phyloP scores from a whole-genome alignment of 2,329 filamentous ascomycete species.

The Penicillium palitans region DNA sequence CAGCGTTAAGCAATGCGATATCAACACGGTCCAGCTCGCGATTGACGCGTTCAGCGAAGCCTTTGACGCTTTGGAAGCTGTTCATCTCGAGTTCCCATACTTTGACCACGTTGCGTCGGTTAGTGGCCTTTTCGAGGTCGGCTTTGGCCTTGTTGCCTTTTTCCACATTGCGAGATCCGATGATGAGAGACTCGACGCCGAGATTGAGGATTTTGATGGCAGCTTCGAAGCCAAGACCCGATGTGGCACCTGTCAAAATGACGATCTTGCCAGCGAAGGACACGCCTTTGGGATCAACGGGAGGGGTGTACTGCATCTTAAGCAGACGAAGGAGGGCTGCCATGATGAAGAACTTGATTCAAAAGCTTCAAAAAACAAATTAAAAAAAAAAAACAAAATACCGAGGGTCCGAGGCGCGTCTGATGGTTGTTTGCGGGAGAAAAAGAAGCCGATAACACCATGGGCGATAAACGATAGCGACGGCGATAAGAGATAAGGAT shows the following conservation, averaged over 20 bases:
- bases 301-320: constrained; percentile 36
- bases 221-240: constrained; percentile 53
- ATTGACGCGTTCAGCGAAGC: constrained; percentile 43
- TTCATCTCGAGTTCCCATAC: constrained; percentile 51
- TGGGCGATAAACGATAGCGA: constrained; percentile 4
- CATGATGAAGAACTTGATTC: constrained; percentile 20
- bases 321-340: constrained; percentile 33
- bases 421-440: neutral
- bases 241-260: constrained; percentile 53
- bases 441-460: neutral
- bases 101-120: constrained; percentile 39
- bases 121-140: constrained; percentile 37
- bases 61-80: constrained; percentile 47
- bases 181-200: constrained; percentile 46
- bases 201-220: constrained; percentile 50
- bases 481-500: neutral
- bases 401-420: neutral
- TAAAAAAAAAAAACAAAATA: neutral
- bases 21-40: constrained; percentile 44
- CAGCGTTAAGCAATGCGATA: constrained; percentile 49
- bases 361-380: neutral
- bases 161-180: constrained; percentile 47
- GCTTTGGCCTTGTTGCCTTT: constrained; percentile 47
- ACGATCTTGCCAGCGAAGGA: constrained; percentile 50
- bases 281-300: constrained; percentile 36